Base-by-base conservation (phyloP, 768 basidiomycete species). In the Hygrophoropsis aurantiaca region DNA sequence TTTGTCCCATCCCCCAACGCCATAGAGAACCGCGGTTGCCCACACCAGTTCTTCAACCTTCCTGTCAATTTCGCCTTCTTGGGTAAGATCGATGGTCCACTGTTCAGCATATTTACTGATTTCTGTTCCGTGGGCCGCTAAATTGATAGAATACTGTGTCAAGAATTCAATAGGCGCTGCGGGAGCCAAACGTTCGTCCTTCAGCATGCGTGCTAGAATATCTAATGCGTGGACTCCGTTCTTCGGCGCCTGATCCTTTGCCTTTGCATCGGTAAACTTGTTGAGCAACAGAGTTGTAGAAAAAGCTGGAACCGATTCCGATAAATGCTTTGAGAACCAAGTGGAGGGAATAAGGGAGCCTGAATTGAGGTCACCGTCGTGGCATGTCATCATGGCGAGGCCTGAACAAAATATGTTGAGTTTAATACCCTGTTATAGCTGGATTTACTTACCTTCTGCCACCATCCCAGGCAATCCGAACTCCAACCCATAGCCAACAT, bases 11-110 rank as follows among this genome's bases (percentile, higher is more conserved):
- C 78, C 82, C 18, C 70, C 73, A 21, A 82, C 64, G 3, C 72
- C 80, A 53, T 79, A 87, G 18, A 82, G 65, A 8, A 82, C 51
- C 0, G 61, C 61, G 39, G 68, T 72, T 32, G 72, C 62, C 78
- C 80, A 85, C 3, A 64, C 61, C 6, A 86, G 55, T 58, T 86
- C 82, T 54, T 80, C 79, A 5, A 82, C 68, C 60, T 81, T 84
- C 23, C 64, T 54, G 15, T 69, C 65, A 5, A 80, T 53, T 43
- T 69, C 63, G 18, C 62, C 44, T 40, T 65, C 46, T 45, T 65
- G 44, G 21, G 52, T 40, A 16, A 59, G 52, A 41, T 75, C 61
- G 26, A 70, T 50, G 5, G 55, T 65, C 78, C 78, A 80, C 38
- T 67, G 52, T 15, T 57, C 56, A 18, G 65, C 73, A 41, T 75